phyloP scores from a whole-genome alignment of 2,329 filamentous ascomycete genomes.

The Herpotrichia juniperi region DNA sequence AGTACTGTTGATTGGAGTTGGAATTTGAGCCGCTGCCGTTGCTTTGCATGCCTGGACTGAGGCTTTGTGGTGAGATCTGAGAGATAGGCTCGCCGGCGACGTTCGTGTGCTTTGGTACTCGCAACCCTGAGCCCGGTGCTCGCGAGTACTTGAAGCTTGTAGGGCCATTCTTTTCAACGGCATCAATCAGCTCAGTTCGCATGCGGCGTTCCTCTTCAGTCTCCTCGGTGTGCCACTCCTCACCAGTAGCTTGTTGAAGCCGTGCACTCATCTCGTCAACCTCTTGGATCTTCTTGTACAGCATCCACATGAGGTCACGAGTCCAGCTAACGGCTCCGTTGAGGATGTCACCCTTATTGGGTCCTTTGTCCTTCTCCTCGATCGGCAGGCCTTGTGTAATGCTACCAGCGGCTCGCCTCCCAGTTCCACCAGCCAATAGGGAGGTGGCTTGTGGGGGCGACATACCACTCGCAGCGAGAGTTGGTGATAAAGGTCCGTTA shows the following conservation, averaged over 20 bases:
- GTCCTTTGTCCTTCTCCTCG: conserved; percentile 97
- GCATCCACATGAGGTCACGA: conserved; percentile 95
- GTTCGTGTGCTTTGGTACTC: conserved; percentile 93
- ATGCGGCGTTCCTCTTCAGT: conserved; percentile 95
- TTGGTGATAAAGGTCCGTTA: conserved; percentile 86
- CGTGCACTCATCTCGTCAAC: conserved; percentile 82
- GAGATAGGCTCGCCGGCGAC: conserved; percentile 77
- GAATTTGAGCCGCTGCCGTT: conserved; percentile 67
- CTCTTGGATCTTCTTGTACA: conserved; percentile 86
- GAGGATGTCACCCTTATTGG: conserved; percentile 98
- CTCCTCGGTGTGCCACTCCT: conserved; percentile 48
- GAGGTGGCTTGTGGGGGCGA: conserved; percentile 81
- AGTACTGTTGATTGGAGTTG: conserved; percentile 56
- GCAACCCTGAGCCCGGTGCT: conserved; percentile 79
- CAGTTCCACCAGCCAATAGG: conserved; percentile 82
- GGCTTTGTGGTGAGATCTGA: conserved; percentile 63
- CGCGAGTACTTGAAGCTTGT: conserved; percentile 84
- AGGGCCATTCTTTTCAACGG: conserved; percentile 79
- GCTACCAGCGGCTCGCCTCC: conserved; percentile 79
- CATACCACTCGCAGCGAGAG: conserved; percentile 72
- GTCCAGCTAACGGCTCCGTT: conserved; percentile 98
- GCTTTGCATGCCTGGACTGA: conserved; percentile 63
- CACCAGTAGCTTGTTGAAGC: conserved; percentile 56
- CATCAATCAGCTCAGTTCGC: conserved; percentile 89
- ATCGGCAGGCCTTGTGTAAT: conserved; percentile 92